Conservation (phyloP, 202 grass and related monocot genomes). For the Digitaria exilis region DNA sequence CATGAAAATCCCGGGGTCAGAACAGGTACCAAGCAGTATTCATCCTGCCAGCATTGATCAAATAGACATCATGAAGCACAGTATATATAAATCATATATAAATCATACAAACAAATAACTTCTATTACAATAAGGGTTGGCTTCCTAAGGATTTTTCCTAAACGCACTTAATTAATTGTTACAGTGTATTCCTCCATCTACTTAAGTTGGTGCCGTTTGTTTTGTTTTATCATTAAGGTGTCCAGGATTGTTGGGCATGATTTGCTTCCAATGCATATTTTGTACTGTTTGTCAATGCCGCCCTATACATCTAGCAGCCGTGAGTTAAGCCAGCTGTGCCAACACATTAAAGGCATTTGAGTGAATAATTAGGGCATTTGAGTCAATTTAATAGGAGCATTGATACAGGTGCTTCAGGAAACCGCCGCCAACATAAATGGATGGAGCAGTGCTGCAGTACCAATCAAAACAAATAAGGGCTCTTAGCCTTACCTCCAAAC, state of each 20-base stretch:
- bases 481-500: conserved; percentile 58
- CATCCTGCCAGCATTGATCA: conserved; percentile 59
- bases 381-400: neutral
- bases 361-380: neutral
- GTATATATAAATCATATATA: conserved; percentile 21
- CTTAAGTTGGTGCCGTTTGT: neutral
- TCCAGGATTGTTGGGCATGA: neutral
- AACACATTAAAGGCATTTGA: neutral
- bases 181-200: neutral
- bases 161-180: conserved; percentile 14
- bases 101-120: conserved; percentile 34
- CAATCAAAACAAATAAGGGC: conserved; percentile 25
- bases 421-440: neutral
- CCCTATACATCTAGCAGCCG: neutral
- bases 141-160: conserved; percentile 19
- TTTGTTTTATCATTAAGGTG: neutral
- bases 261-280: neutral
- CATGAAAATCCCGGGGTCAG: conserved; percentile 70
- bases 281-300: neutral
- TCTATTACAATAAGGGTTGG: conserved; percentile 17
- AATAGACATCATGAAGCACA: conserved; percentile 26
- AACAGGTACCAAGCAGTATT: conserved; percentile 72
- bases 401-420: neutral
- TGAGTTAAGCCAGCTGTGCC: neutral
- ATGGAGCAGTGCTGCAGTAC: neutral